Evolutionary conservation across 306 rosid genomes (phyloP), one percentile per base, ranked within the genome.

Genomic region (barrel medic (Medicago truncatula)): DNA sequence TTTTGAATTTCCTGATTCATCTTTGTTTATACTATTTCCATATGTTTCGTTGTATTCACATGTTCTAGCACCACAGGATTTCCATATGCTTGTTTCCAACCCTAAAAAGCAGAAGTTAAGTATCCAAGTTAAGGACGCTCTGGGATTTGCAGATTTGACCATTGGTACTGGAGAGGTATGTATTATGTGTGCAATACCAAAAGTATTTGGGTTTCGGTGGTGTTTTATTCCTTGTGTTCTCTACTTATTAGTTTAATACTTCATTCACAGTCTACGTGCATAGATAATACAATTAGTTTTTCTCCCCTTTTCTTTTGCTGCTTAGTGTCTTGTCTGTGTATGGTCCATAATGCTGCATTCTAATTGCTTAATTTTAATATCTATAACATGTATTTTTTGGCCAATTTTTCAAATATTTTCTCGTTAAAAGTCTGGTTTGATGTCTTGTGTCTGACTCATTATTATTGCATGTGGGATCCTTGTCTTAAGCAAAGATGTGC

Each of bases 81-180:
- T 96, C 76, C 91, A 92, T 77, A 82, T 96, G 97, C 96, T 96
- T 70, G 99, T 96, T 60, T 82, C 84, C 67, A 92, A 89, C 79
- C 99, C 99, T 69, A 92, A 82, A 80, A 89, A 77, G 81, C 98
- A 96, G 81, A 92, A 87, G 81, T 75, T 96, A 82, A 59, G 14
- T 79, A 81, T 96, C 77, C 96, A 90, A 84, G 99, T 96, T 77
- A 96, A 89, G 82, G 99, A 96, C 72, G 90, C 92, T 23, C 80
- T 92, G 77, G 99, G 99, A 79, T 92, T 96, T 70, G 73, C 82
- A 15, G 93, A 90, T 85, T 82, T 85, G 81, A 83, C 96, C 67
- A 82, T 90, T 68, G 99, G 99, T 69, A 60, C 87, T 1, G 98
- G 90, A 81, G 99, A 96, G 98, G 99, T 96, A 79, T 80, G 83